phyloP scores from a whole-genome alignment of 257 asterid genomes.

The Cruciata laevipes region DNA sequence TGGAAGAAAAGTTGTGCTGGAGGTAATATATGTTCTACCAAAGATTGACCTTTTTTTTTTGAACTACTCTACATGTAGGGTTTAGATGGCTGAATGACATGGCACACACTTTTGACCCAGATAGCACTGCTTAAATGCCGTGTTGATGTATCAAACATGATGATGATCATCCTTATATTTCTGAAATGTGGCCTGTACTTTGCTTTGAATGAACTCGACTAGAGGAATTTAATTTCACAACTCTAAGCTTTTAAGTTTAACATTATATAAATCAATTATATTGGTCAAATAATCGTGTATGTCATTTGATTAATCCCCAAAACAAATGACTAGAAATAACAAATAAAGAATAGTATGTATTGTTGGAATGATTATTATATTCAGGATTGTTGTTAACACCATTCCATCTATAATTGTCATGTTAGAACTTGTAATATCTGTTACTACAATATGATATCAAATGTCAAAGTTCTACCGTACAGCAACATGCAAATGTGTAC shows the following conservation, averaged over 20 bases:
- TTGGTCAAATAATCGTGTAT: not conserved
- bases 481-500: constrained; percentile 2
- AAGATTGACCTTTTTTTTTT: not conserved
- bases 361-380: not conserved
- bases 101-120: not conserved
- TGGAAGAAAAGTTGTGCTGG: constrained; percentile 53
- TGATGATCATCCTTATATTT: constrained; percentile 1
- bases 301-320: not conserved
- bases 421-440: not conserved
- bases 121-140: not conserved
- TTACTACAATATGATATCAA: constrained; percentile 6
- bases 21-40: constrained; percentile 39
- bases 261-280: not conserved
- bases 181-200: not conserved
- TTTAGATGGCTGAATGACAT: too few species aligned
- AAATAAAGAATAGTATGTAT: not conserved
- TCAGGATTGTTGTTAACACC: not conserved
- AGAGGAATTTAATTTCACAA: not conserved
- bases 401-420: not conserved
- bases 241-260: not conserved
- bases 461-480: constrained; percentile 7
- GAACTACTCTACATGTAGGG: too few species aligned
- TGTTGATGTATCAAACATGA: not conserved
- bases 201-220: not conserved
- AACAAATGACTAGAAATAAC: not conserved